These are phyloP conservation scores for Beauveria pseudobassiana DNA, from an alignment of 2,329 filamentous ascomycete genomes.

Conservation along the genomic window DNA sequence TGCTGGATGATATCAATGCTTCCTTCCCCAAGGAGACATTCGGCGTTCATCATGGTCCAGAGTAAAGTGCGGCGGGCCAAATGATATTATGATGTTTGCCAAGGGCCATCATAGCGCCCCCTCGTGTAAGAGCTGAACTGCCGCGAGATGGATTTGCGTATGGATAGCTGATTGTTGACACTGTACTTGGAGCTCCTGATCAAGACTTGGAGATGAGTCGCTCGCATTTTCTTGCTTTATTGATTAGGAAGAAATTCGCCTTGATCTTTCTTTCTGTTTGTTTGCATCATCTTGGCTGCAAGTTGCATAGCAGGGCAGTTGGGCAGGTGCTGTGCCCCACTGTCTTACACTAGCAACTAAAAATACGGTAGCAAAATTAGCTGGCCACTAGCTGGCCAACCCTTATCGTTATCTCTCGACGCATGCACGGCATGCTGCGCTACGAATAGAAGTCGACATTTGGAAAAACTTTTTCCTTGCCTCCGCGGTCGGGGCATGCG, in stretches of 20 bases:
- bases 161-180: too few species aligned
- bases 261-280: too few species aligned
- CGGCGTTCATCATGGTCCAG: neutral
- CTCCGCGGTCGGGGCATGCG: constrained; percentile 7
- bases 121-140: neutral
- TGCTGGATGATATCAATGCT: neutral
- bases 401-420: constrained; percentile 8
- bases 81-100: constrained; percentile 3
- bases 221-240: too few species aligned
- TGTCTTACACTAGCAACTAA: neutral
- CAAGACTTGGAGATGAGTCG: too few species aligned
- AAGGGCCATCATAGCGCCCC: neutral
- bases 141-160: neutral
- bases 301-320: neutral
- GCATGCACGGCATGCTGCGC: neutral
- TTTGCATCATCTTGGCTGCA: neutral
- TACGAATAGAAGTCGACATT: neutral
- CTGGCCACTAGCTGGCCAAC: neutral
- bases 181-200: too few species aligned
- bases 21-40: constrained; percentile 1
- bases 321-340: neutral
- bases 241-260: too few species aligned
- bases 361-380: too few species aligned
- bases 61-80: constrained; percentile 4
- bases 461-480: constrained; percentile 4